Base-by-base conservation (phyloP, 176 grass and related monocot genomes). In the Musa schizocarpa region DNA sequence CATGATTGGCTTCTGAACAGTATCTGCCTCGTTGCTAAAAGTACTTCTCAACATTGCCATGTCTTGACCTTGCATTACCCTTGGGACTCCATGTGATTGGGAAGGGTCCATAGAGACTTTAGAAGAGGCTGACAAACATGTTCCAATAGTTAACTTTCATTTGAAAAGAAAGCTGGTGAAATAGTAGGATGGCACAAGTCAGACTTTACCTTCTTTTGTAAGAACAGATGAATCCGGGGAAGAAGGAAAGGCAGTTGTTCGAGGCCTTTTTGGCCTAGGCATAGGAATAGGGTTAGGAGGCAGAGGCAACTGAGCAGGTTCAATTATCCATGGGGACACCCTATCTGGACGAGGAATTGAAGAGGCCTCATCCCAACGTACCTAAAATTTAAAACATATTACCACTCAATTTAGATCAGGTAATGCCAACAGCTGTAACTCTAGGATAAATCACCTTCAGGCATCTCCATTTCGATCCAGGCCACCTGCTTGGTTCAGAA, bases 251-350 rank as follows among this genome's bases (percentile, higher is more conserved):
- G 64, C 77, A 81, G 79, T 88, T 11, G 86, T 75, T 26, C 90
- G 82, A 71, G 73, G 89, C 72, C 88, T 86, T 76, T 99, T 99
- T 9, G 86, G 73, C 63, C 95, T 89, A 17, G 87, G 65, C 24
- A 90, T 70, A 68, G 80, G 77, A 73, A 86, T 82, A 0, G 82
- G 82, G 71, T 94, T 94, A 50, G 91, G 51, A 5, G 95, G 88
- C 76, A 78, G 80, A 85, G 84, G 86, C 53, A 65, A 85, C n/a
- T 84, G 69, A 73, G 84, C 88, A 69, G 88, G 90, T 63, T 93
- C 90, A 78, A 99, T 91, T 86, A 91, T 89, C 95, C 88, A 99
- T 50, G 95, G 90, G 84, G 95, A 99, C 76, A 99, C 95, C 84
- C 85, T 99, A 75, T 99, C 95, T 21, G 95, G 95, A 52, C 86